These are phyloP conservation scores for Pneumocystis carinii DNA, from an alignment of 1,139 yeast genomes.

Conservation along the genomic window DNA sequence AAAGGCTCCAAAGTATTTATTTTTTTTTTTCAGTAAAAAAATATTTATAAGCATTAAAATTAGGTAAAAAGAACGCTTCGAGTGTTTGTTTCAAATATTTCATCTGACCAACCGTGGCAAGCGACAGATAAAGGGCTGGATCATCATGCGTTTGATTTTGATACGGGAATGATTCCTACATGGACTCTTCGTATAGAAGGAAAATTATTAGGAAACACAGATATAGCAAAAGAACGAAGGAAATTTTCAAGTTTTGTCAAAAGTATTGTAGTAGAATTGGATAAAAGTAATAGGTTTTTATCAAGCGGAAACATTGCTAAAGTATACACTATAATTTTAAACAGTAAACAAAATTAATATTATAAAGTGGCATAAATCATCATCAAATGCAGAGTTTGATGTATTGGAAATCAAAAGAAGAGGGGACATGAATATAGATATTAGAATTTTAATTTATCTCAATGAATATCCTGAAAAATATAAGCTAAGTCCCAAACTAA, in stretches of 20 bases:
- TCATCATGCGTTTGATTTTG: conserved; percentile 26
- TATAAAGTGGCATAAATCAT: conserved; percentile 17
- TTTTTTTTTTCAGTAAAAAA: conserved; percentile 10
- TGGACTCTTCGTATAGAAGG: conserved; percentile 92
- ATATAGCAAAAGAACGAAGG: conserved; percentile 31
- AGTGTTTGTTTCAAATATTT: conserved; percentile 66
- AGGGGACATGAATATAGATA: conserved; percentile 52
- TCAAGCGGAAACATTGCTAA: conserved; percentile 36
- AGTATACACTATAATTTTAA: conserved; percentile 42
- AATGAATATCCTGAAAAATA: conserved; percentile 56
- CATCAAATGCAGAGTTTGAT: conserved; percentile 46
- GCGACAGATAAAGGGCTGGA: conserved; percentile 23
- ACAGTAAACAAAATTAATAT: conserved; percentile 23
- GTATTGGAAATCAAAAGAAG: conserved; percentile 75
- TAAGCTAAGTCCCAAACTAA: conserved; percentile 47
- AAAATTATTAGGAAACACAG: conserved; percentile 34
- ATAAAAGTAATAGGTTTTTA: conserved; percentile 28
- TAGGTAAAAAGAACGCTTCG: conserved; percentile 42
- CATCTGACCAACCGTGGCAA: conserved; percentile 91
- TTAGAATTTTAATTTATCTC: conserved; percentile 65
- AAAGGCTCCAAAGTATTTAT: conserved; percentile 20
- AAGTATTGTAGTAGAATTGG: conserved; percentile 68
- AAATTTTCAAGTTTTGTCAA: conserved; percentile 72
- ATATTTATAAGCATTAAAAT: neutral
- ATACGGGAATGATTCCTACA: conserved; percentile 29